A percentile compares a stretch with the other conserved stretches of the same genome.
Conservation (phyloP, 495 filamentous ascomycete species). For the Xylaria curta region DNA sequence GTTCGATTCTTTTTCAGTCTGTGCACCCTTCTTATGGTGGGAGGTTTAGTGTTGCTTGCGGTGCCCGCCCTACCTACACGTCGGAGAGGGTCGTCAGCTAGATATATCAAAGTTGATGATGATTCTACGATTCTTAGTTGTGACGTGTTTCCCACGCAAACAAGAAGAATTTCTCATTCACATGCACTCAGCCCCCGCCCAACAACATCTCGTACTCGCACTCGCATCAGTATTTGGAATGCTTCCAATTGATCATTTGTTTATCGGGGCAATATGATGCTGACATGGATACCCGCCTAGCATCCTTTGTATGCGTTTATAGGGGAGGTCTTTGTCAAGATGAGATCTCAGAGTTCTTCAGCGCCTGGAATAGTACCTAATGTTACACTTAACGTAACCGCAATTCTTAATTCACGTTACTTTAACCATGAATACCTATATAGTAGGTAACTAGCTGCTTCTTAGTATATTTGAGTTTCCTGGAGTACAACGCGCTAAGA, state of each 20-base stretch:
- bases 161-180: slow-evolving; percentile 10
- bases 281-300: neutral
- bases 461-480: too few species aligned
- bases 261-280: neutral
- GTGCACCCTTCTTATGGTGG: neutral
- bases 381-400: neutral
- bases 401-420: too few species aligned
- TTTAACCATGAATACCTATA: too few species aligned
- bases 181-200: too few species aligned
- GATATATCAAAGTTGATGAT: neutral
- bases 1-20: neutral
- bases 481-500: too few species aligned
- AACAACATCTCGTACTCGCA: neutral
- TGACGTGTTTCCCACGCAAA: slow-evolving; percentile 4
- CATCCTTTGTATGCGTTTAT: slow-evolving; percentile 5
- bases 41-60: neutral
- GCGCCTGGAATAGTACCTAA: neutral
- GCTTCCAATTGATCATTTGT: neutral
- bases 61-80: neutral
- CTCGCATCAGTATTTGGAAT: slow-evolving; percentile 9
- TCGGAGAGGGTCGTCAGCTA: neutral
- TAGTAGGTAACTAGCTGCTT: too few species aligned
- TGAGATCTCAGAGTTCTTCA: neutral
- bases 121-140: slow-evolving; percentile 14
- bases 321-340: neutral